A percentile compares a stretch with the other conserved stretches of the same genome.
phyloP scores from a whole-genome alignment of 352 stramenopile species.

The Globisporangium cederbergense region DNA sequence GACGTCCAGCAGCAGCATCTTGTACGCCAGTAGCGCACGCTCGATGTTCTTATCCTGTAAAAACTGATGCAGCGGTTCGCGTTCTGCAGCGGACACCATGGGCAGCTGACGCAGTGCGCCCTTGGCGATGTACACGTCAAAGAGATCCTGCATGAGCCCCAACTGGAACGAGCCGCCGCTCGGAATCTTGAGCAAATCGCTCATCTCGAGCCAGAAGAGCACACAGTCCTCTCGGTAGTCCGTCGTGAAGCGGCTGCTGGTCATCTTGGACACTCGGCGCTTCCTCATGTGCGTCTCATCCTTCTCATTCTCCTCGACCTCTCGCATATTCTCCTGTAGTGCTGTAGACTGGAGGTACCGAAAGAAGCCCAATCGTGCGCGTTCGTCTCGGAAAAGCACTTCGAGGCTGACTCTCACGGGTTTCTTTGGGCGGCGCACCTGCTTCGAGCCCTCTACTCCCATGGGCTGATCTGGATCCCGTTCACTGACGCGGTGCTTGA shows the following conservation, averaged over 20 bases:
- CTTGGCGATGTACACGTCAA: slow-evolving; percentile 49
- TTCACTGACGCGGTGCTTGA: slow-evolving; percentile 24
- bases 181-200: slow-evolving; percentile 60
- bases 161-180: slow-evolving; percentile 48
- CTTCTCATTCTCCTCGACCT: slow-evolving; percentile 6
- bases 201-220: slow-evolving; percentile 72
- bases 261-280: slow-evolving; percentile 24
- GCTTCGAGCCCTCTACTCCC: background rate
- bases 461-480: background rate
- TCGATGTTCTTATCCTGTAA: slow-evolving; percentile 42
- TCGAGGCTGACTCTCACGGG: slow-evolving; percentile 40
- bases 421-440: slow-evolving; percentile 25
- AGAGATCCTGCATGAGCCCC: slow-evolving; percentile 57
- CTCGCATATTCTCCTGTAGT: slow-evolving; percentile 32
- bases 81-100: slow-evolving; percentile 47
- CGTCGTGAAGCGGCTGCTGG: slow-evolving; percentile 22
- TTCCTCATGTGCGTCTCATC: slow-evolving; percentile 3
- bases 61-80: slow-evolving; percentile 42
- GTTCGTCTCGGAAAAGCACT: slow-evolving; percentile 52
- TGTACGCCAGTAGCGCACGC: slow-evolving; percentile 41
- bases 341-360: slow-evolving; percentile 40
- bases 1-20: slow-evolving; percentile 63
- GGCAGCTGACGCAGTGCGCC: slow-evolving; percentile 36
- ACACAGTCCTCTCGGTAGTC: slow-evolving; percentile 62
- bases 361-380: slow-evolving; percentile 53